Conservation (phyloP, 2,329 filamentous ascomycete genomes). For the Colletotrichum sp. region DNA sequence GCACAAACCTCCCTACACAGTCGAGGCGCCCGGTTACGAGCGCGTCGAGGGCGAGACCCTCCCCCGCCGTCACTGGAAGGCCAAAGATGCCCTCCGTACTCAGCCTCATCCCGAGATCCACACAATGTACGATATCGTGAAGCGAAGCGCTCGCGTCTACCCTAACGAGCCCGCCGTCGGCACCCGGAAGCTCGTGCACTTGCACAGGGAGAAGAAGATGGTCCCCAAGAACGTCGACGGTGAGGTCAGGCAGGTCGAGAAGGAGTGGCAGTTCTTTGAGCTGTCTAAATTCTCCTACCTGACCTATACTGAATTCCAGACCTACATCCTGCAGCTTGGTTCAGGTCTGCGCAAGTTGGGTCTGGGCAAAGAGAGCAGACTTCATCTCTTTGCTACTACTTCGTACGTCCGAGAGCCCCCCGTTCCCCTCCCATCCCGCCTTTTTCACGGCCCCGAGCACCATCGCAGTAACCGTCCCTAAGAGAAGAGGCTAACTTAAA, state of each 20-base stretch:
- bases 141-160: slow-evolving; percentile 67
- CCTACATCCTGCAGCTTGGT: slow-evolving; percentile 71
- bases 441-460: not conserved
- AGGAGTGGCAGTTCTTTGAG: slow-evolving; percentile 92
- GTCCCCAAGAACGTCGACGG: slow-evolving; percentile 88
- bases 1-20: slow-evolving; percentile 75
- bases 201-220: slow-evolving; percentile 86
- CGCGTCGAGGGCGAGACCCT: slow-evolving; percentile 82
- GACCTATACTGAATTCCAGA: slow-evolving; percentile 81
- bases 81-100: slow-evolving; percentile 72
- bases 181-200: slow-evolving; percentile 74
- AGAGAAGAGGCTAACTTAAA: slow-evolving; percentile 16
- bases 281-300: slow-evolving; percentile 78
- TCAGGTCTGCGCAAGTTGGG: slow-evolving; percentile 75
- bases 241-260: slow-evolving; percentile 79
- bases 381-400: slow-evolving; percentile 87
- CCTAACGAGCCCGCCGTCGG: slow-evolving; percentile 71
- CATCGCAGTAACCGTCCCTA: not conserved
- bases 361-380: slow-evolving; percentile 18
- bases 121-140: slow-evolving; percentile 82
- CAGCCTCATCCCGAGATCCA: slow-evolving; percentile 71
- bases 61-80: slow-evolving; percentile 74
- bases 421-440: not conserved
- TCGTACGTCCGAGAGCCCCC: slow-evolving; percentile 53
- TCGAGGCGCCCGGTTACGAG: slow-evolving; percentile 72